Evolutionary conservation across 108 stramenopile genomes (phyloP).

Genomic region (Aurantiochytrium sp.): DNA sequence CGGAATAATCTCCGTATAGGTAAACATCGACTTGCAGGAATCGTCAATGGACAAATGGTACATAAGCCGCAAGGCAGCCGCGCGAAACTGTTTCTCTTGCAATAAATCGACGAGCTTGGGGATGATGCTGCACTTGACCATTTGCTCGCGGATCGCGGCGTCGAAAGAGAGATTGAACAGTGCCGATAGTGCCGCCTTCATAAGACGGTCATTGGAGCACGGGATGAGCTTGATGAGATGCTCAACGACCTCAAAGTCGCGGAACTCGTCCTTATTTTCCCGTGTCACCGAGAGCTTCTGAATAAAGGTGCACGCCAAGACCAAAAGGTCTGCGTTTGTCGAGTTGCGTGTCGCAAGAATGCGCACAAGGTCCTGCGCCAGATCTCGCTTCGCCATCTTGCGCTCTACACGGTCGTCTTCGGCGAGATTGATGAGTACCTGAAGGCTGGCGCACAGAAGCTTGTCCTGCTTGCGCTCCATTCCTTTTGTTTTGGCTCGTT

Average conservation of each 20-base stretch:
- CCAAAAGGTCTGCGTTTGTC: conserved; percentile 15
- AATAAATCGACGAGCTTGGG: conserved; percentile 44
- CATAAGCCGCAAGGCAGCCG: conserved; percentile 24
- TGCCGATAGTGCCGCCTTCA: conserved; percentile 31
- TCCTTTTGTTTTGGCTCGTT: conserved; percentile 25
- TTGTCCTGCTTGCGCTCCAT: conserved; percentile 42
- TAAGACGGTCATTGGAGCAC: conserved; percentile 37
- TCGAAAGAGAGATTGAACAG: conserved; percentile 59
- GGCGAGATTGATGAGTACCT: conserved; percentile 55
- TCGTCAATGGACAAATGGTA: conserved; percentile 55
- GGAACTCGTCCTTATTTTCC: conserved; percentile 49
- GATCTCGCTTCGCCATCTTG: conserved; percentile 44
- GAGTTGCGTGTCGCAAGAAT: neutral
- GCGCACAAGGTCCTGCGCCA: conserved; percentile 9
- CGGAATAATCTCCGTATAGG: conserved; percentile 45
- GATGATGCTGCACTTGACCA: conserved; percentile 32
- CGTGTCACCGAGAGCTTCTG: conserved; percentile 47
- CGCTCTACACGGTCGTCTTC: conserved; percentile 46
- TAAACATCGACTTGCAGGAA: conserved; percentile 46
- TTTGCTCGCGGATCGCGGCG: conserved; percentile 21
- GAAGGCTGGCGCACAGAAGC: conserved; percentile 44
- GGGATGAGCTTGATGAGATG: conserved; percentile 23
- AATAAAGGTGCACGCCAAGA: conserved; percentile 46
- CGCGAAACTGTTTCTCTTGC: conserved; percentile 24
- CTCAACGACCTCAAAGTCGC: conserved; percentile 18